A percentile compares a stretch with the other conserved stretches of the same genome.
Conservation (phyloP, 2,329 filamentous ascomycete species). For the Penicillium sp. region DNA sequence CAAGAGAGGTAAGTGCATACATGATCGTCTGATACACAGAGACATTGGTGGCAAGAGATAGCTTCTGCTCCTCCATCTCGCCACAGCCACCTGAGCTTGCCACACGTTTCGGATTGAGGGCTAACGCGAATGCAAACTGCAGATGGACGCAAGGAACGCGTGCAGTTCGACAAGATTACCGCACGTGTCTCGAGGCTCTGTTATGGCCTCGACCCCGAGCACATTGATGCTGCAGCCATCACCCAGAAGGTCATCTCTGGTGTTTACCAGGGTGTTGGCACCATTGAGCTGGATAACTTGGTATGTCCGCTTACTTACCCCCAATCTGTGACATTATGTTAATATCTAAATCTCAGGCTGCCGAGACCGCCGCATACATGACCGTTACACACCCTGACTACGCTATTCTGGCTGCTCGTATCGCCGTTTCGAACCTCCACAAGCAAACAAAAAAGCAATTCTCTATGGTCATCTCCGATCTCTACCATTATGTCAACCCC, state of each 20-base stretch:
- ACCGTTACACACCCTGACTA: conserved; percentile 99
- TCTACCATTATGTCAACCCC: conserved; percentile 95
- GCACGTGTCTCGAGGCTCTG: conserved; percentile 95
- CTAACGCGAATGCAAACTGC: conserved; percentile 21
- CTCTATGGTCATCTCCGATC: conserved; percentile 88
- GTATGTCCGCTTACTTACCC: conserved; percentile 53
- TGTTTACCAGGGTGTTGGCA: conserved; percentile 97
- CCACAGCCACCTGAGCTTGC: conserved; percentile 10
- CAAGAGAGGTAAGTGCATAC: conserved; percentile 55
- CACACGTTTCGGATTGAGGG: conserved; percentile 12
- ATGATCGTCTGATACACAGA: neutral
- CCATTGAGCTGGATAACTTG: conserved; percentile 91
- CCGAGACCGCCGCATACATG: conserved; percentile 99
- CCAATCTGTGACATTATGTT: neutral
- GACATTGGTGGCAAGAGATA: neutral
- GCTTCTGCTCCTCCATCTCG: neutral
- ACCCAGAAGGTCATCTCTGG: conserved; percentile 99
- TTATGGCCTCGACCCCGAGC: conserved; percentile 92
- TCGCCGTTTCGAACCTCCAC: conserved; percentile 98
- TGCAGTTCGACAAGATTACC: conserved; percentile 99
- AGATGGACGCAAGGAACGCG: conserved; percentile 99
- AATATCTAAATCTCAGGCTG: conserved; percentile 62
- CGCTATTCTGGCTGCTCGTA: conserved; percentile 94
- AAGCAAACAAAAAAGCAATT: conserved; percentile 99
- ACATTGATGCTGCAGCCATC: conserved; percentile 96